Percentiles rank a stretch among this genome's conserved stretches.
phyloP scores from a whole-genome alignment of 257 asterid genomes.

The Solanum medicagineum region DNA sequence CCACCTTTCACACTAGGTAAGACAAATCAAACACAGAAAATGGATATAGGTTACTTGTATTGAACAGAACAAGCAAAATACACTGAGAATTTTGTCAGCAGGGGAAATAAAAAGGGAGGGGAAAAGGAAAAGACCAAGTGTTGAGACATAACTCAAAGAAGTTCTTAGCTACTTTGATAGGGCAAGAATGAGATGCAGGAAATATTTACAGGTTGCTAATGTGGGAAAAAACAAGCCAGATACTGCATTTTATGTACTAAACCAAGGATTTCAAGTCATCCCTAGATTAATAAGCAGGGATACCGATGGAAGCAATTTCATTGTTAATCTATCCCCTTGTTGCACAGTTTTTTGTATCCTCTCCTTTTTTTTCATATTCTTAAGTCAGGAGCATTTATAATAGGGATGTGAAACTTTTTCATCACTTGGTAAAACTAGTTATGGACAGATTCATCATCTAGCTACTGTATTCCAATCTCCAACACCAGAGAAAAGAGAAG shows the following conservation, averaged over 20 bases:
- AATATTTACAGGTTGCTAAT: neutral
- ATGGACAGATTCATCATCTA: neutral
- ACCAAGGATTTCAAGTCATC: neutral
- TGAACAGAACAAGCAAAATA: neutral
- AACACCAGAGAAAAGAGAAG: neutral
- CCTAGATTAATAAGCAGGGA: neutral
- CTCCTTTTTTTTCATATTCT: neutral
- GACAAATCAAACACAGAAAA: neutral
- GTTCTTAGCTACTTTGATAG: neutral
- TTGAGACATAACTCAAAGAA: neutral
- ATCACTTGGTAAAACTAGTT: neutral
- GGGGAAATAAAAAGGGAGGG: neutral
- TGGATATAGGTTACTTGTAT: neutral
- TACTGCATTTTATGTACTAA: neutral
- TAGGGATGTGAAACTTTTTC: neutral
- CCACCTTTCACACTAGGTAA: neutral
- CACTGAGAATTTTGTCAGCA: neutral
- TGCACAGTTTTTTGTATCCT: neutral
- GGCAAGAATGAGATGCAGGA: neutral
- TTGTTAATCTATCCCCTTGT: neutral
- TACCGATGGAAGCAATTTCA: neutral
- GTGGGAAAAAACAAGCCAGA: neutral
- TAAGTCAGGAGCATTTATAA: neutral
- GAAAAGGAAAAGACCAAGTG: neutral
- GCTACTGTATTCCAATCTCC: neutral